A percentile compares a stretch with the other conserved stretches of the same genome.
These are phyloP conservation scores for Heliosperma pusillum DNA, from an alignment of 148 eudicot species.

Conservation along the genomic window DNA sequence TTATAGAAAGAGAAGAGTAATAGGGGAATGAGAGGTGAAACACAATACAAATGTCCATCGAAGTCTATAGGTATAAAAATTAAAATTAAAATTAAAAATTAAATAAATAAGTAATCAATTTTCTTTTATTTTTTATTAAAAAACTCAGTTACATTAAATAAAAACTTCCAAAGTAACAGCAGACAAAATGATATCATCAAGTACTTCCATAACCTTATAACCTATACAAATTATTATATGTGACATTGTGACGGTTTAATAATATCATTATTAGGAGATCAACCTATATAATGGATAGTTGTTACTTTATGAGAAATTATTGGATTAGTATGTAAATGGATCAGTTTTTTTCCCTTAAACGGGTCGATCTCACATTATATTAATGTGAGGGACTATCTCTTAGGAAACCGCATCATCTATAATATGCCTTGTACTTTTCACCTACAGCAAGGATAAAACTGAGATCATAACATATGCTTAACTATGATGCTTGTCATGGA, in stretches of 20 bases:
- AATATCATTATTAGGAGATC: not conserved
- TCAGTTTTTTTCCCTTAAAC: not conserved
- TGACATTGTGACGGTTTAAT: not conserved
- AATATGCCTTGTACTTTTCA: not conserved
- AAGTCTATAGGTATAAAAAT: no score
- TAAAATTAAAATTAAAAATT: no score
- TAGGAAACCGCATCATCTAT: not conserved
- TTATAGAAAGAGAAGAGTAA: no score
- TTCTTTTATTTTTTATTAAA: no score
- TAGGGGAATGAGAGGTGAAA: no score
- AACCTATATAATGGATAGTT: not conserved
- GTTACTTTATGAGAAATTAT: not conserved
- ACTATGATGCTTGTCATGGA: not conserved
- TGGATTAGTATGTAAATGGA: not conserved
- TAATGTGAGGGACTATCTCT: not conserved
- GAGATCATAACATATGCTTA: not conserved
- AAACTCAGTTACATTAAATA: not conserved
- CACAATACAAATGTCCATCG: no score
- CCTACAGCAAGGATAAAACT: not conserved
- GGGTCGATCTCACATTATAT: not conserved
- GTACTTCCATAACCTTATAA: constrained; percentile 4
- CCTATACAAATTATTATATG: not conserved
- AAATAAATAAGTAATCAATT: no score
- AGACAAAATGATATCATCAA: not conserved
- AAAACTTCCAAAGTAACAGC: not conserved